Base-by-base conservation (phyloP, 169 alveolate species). In the Perkinsus olseni region DNA sequence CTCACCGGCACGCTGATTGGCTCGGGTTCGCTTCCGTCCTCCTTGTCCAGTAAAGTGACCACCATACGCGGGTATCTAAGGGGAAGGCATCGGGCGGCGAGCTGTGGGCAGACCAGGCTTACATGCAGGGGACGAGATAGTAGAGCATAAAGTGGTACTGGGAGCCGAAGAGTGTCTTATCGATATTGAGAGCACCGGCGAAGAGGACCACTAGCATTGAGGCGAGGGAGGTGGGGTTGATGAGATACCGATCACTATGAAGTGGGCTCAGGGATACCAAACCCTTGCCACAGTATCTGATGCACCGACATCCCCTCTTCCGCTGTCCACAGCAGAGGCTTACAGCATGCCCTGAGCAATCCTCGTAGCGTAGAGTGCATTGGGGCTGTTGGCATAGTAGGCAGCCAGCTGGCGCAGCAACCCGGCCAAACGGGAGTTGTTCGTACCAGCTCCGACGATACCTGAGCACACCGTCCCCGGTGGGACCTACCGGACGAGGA, bases 381-480 rank as follows among this genome's bases (percentile, higher is more conserved):
- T 98, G 92, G 99, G 96, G 92, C 98, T 99, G 94, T 97, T 97
- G 48, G 97, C 96, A 94, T 98, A 98, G 95, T 96, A 98, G 24
- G 98, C 97, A 10, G 99, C 99, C 92, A 99, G 96, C 93, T 98
- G 99, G 95, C 99, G 97, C 45, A 99, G 97, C 91, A 97, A 95
- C 39, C 98, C 98, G 21, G 99, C 99, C 48, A 99, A 97, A 91
- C 99, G 96, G 0, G 99, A 97, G 95, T 98, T 98, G 94, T 99
- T 98, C 36, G 99, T 98, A 38, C 99, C 99, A 24, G 98, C 96
- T 74, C 91, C 91, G 45, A 74, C 45, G n/a, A 34, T 74, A 24
- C 36, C n/a, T 28, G 11, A 20, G 39, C 36, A 21, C 39, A n/a
- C 4, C 50, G 4, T 40, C 74, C 38, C 34, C 74, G 91, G n/a